phyloP scores from a whole-genome alignment of 1,139 yeast genomes.

The Sugiyamaella sp. region DNA sequence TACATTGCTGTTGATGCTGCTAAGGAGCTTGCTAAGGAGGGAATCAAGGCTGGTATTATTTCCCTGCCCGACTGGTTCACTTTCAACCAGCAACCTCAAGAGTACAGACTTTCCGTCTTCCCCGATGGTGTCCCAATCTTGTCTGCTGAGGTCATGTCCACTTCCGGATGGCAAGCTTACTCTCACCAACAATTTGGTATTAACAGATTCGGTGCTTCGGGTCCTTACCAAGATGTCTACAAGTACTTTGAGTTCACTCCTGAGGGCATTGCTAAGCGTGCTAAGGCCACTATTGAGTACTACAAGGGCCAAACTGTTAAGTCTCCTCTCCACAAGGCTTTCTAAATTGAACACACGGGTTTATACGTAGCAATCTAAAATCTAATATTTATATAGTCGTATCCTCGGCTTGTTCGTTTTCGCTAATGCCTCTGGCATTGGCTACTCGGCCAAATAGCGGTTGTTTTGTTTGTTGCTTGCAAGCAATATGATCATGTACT shows the following conservation, averaged over 20 bases:
- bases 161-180: constrained; percentile 93
- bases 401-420: too few species aligned
- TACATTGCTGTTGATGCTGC: constrained; percentile 80
- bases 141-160: constrained; percentile 92
- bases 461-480: too few species aligned
- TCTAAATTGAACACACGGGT: constrained; percentile 37
- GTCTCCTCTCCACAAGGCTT: constrained; percentile 84
- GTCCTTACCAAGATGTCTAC: constrained; percentile 83
- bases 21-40: constrained; percentile 64
- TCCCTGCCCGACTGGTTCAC: constrained; percentile 93
- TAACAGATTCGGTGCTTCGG: constrained; percentile 97
- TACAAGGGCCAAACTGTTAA: constrained; percentile 67
- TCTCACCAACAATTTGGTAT: constrained; percentile 97
- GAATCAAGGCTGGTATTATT: constrained; percentile 78
- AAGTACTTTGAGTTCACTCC: constrained; percentile 88
- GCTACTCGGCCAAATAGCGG: too few species aligned
- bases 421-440: too few species aligned
- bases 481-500: background rate
- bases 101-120: constrained; percentile 80
- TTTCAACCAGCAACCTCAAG: constrained; percentile 79
- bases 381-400: constrained; percentile 1
- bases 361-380: constrained; percentile 10
- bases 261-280: constrained; percentile 90
- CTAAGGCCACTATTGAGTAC: constrained; percentile 74
- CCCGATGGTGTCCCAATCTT: constrained; percentile 95